phyloP scores from a whole-genome alignment of 495 filamentous ascomycete species.

The Cairneyella variabilis region DNA sequence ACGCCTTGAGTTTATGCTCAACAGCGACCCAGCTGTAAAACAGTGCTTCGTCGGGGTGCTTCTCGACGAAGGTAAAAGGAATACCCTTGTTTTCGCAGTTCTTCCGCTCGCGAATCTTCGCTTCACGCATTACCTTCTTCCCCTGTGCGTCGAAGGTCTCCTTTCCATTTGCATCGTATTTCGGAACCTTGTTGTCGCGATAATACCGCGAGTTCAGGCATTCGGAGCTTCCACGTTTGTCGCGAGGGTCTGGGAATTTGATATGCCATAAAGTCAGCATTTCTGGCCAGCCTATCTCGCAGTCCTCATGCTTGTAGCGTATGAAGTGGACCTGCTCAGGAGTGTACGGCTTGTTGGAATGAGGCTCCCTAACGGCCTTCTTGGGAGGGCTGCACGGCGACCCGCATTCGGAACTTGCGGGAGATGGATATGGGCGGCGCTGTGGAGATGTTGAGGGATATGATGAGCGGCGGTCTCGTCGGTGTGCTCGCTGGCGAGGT shows the following conservation, averaged over 20 bases:
- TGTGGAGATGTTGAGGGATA: background rate
- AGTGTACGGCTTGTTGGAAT: slow-evolving; percentile 20
- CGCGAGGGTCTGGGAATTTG: background rate
- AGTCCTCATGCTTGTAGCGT: slow-evolving; percentile 18
- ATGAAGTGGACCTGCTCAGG: slow-evolving; percentile 16
- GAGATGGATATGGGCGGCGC: background rate
- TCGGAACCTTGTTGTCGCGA: slow-evolving; percentile 9
- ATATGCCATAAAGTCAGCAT: background rate
- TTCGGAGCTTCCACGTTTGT: background rate
- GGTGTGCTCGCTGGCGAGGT: background rate
- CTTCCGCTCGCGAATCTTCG: slow-evolving; percentile 5
- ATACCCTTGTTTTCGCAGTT: slow-evolving; percentile 8
- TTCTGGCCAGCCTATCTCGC: background rate
- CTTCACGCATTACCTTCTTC: background rate
- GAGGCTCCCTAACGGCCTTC: slow-evolving; percentile 1
- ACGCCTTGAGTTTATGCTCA: slow-evolving; percentile 16
- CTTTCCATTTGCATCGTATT: background rate
- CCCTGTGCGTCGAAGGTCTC: slow-evolving; percentile 1
- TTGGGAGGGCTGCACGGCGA: background rate
- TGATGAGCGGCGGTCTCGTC: background rate
- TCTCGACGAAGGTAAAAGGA: slow-evolving; percentile 15
- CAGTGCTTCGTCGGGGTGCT: slow-evolving; percentile 5
- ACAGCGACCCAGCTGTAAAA: slow-evolving; percentile 9
- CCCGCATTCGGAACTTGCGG: background rate
- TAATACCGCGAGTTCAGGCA: slow-evolving; percentile 17